Evolutionary conservation across 257 asterid genomes (phyloP).

Genomic region (Salvia rosmarinus): DNA sequence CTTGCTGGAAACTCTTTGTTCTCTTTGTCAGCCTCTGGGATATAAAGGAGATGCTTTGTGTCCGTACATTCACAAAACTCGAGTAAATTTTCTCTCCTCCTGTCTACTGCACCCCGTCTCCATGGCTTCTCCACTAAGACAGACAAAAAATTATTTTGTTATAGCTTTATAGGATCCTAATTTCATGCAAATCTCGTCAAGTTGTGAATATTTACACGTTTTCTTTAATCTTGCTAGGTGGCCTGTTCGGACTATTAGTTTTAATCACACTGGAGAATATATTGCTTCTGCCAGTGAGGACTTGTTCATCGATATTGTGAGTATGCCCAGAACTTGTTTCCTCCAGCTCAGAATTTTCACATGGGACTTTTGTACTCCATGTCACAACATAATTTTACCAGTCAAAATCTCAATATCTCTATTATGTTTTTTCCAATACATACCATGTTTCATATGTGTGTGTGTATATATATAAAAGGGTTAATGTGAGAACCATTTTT

Average conservation of each 20-base stretch:
- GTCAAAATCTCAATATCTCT: background rate
- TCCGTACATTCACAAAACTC: slow-evolving; percentile 88
- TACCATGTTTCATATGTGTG: background rate
- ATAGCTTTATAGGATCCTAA: background rate
- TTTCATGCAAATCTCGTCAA: background rate
- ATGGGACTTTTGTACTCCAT: background rate
- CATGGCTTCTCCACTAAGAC: slow-evolving; percentile 18
- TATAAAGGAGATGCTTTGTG: slow-evolving; percentile 93
- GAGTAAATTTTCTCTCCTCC: slow-evolving; percentile 10
- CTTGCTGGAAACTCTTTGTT: too few species aligned
- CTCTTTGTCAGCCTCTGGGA: slow-evolving; percentile 98
- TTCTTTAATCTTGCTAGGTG: slow-evolving; percentile 58
- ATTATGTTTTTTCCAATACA: background rate
- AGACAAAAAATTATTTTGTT: slow-evolving; percentile 1
- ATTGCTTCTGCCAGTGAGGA: slow-evolving; percentile 98
- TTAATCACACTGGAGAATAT: slow-evolving; percentile 90
- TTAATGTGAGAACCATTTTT: too few species aligned
- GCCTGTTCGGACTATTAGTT: slow-evolving; percentile 98
- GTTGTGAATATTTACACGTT: background rate
- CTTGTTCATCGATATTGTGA: slow-evolving; percentile 89
- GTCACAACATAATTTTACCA: background rate
- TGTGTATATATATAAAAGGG: too few species aligned
- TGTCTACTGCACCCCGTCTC: background rate
- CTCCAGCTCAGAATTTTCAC: slow-evolving; percentile 3
- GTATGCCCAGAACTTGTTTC: slow-evolving; percentile 35